These are phyloP conservation scores for Axilococcus clingmanii DNA, from an alignment of 139 green algal species.

Conservation along the genomic window DNA sequence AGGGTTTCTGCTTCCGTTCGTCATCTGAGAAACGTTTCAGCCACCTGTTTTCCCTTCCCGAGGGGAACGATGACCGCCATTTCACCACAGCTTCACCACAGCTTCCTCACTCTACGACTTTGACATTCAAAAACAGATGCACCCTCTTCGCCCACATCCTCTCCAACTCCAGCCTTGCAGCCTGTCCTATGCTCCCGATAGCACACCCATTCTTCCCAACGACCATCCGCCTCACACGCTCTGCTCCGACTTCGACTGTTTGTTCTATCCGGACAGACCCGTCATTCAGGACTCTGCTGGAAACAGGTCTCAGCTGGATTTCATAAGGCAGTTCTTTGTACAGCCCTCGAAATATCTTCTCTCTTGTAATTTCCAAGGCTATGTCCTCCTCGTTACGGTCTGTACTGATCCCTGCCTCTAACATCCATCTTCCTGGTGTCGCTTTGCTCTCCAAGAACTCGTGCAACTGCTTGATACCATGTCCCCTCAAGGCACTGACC, in stretches of 20 bases:
- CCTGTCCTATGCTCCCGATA: constrained; percentile 11
- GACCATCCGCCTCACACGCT: constrained; percentile 25
- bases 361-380: constrained; percentile 33
- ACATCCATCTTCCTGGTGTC: constrained; percentile 16
- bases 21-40: too few relatives aligned
- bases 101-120: constrained; percentile 3
- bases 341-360: constrained; percentile 39
- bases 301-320: constrained; percentile 2
- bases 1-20: too few relatives aligned
- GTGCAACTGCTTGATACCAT: constrained; percentile 9
- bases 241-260: constrained; percentile 20
- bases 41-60: too few relatives aligned
- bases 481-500: constrained; percentile 14
- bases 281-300: constrained; percentile 5
- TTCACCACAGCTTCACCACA: too few relatives aligned
- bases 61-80: too few relatives aligned
- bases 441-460: constrained; percentile 2
- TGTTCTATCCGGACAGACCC: constrained; percentile 28
- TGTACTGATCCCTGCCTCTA: constrained; percentile 13
- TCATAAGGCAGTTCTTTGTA: constrained; percentile 33
- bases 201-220: constrained; percentile 22
- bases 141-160: constrained; percentile 11
- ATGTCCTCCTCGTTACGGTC: constrained; percentile 22
- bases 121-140: constrained; percentile 24
- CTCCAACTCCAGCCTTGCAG: constrained; percentile 17